Percentiles rank a stretch among this genome's conserved stretches.
Evolutionary conservation across 1,284 basidiomycete species (phyloP).

Genomic region (Naganishia liquefaciens): DNA sequence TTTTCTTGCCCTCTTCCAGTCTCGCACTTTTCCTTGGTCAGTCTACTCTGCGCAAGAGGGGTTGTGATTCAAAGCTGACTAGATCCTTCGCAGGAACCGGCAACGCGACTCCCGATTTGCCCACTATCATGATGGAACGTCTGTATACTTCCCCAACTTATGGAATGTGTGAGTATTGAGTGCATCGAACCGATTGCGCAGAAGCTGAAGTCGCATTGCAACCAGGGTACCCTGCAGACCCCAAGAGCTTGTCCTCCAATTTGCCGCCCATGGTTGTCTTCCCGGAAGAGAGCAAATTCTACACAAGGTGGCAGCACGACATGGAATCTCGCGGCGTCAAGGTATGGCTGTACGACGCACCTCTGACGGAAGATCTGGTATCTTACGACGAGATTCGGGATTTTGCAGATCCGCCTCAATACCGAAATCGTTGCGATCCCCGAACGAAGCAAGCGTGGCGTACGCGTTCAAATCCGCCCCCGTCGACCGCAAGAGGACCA

Average conservation of each 20-base stretch:
- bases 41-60: not conserved
- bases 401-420: slow-evolving; percentile 47
- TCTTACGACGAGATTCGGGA: not conserved
- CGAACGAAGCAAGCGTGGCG: slow-evolving; percentile 43
- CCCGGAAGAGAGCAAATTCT: slow-evolving; percentile 53
- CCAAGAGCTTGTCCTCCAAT: slow-evolving; percentile 50
- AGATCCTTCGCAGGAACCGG: slow-evolving; percentile 44
- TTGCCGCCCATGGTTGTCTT: slow-evolving; percentile 57
- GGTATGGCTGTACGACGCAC: slow-evolving; percentile 37
- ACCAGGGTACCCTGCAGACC: slow-evolving; percentile 50
- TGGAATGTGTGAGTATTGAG: slow-evolving; percentile 49
- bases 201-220: not conserved
- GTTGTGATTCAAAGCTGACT: not conserved
- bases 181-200: not conserved
- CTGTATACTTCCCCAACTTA: slow-evolving; percentile 55
- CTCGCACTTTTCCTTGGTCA: slow-evolving; percentile 52
- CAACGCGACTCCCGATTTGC: slow-evolving; percentile 54
- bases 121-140: slow-evolving; percentile 55
- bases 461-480: slow-evolving; percentile 45
- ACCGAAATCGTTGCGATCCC: slow-evolving; percentile 50
- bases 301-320: slow-evolving; percentile 51
- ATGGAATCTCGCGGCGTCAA: slow-evolving; percentile 51
- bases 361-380: not conserved
- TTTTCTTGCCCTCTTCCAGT: slow-evolving; percentile 29
- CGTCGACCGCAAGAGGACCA: slow-evolving; percentile 46